Conservation (phyloP, 108 stramenopile species). For the Aurantiochytrium sp. region DNA sequence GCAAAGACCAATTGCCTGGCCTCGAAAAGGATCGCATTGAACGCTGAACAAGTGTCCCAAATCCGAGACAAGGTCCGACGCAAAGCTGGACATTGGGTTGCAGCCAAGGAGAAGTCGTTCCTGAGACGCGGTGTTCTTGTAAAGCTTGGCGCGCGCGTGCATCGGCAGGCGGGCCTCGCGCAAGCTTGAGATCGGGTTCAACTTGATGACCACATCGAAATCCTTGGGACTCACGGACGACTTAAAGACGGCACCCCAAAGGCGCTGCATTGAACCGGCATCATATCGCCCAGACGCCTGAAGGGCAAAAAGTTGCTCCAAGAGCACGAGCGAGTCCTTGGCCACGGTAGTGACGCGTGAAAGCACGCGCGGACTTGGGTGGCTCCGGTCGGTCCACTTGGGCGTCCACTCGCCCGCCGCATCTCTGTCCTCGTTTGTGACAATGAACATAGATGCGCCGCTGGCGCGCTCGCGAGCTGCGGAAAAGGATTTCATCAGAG, state of each 20-base stretch:
- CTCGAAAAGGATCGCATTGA: background rate
- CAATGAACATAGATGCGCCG: conserved; percentile 6
- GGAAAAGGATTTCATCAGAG: background rate
- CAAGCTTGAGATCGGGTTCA: background rate
- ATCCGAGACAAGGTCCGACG: background rate
- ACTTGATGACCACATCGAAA: background rate
- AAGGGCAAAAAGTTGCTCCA: background rate
- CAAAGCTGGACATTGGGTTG: background rate
- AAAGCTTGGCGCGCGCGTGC: background rate
- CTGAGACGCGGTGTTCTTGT: background rate
- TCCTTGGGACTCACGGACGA: background rate
- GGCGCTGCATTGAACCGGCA: background rate
- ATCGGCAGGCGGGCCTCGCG: background rate
- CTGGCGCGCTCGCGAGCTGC: background rate
- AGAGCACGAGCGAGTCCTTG: background rate
- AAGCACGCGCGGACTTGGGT: background rate
- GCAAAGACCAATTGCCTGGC: background rate
- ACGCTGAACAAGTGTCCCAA: background rate
- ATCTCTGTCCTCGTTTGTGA: background rate
- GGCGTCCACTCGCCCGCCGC: background rate
- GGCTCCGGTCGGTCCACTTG: background rate
- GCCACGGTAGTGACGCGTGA: background rate
- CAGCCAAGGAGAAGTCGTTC: background rate
- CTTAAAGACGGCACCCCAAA: background rate
- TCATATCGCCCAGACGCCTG: background rate